These are phyloP conservation scores for Babesia bovis DNA, from an alignment of 169 alveolate species.

Conservation along the genomic window DNA sequence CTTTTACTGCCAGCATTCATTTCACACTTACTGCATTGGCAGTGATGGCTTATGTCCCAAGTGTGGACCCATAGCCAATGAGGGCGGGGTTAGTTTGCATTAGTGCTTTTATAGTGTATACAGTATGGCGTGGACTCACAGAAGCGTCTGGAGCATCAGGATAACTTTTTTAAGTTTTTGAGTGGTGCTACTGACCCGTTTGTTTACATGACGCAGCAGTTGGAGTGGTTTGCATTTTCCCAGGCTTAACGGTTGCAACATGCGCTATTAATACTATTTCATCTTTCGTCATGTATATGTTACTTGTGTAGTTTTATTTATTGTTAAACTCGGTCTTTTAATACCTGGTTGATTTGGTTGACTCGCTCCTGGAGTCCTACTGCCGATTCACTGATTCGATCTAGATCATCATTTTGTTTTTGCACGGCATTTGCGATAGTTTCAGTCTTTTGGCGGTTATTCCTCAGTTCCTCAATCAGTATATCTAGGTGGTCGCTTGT, in stretches of 20 bases:
- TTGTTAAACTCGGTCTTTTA: conserved; percentile 3
- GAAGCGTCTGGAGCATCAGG: conserved; percentile 37
- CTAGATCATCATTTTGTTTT: conserved; percentile 54
- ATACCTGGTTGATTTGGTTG: conserved; percentile 26
- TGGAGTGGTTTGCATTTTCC: conserved; percentile 26
- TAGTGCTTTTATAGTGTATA: not conserved
- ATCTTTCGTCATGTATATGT: not conserved
- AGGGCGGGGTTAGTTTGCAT: conserved; percentile 8
- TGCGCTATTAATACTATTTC: not conserved
- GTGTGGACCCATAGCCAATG: conserved; percentile 37
- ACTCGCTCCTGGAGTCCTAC: conserved; percentile 43
- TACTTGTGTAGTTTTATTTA: not conserved
- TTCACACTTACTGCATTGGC: conserved; percentile 63
- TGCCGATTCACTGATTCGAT: conserved; percentile 44
- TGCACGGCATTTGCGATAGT: conserved; percentile 26
- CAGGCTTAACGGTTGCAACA: not conserved
- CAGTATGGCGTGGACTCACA: conserved; percentile 7
- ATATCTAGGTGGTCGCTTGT: conserved; percentile 41
- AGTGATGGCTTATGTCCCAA: conserved; percentile 57
- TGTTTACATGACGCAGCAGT: conserved; percentile 63
- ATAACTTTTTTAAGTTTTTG: conserved; percentile 60
- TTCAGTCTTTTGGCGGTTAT: conserved; percentile 44
- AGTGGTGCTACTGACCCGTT: conserved; percentile 67
- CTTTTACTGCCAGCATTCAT: conserved; percentile 69
- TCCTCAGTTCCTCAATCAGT: conserved; percentile 32